Percentiles rank a stretch among this genome's conserved stretches.
phyloP scores from a whole-genome alignment of 371 early-diverging fungal species.

The Chytridium lagenaria region DNA sequence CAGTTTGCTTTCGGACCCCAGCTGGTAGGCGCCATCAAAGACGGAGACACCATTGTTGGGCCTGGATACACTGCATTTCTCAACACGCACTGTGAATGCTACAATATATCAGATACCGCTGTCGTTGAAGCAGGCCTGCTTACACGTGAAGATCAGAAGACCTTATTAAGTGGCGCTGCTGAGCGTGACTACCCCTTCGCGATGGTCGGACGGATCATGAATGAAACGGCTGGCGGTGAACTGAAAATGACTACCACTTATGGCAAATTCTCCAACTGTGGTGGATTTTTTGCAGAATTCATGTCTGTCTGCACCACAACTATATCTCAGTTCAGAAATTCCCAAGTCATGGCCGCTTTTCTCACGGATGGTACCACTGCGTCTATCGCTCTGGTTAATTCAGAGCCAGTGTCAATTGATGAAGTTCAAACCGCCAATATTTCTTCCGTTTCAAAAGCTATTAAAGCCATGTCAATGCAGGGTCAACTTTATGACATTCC shows the following conservation, averaged over 20 bases:
- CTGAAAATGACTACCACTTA: neutral
- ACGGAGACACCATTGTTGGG: slow-evolving; percentile 41
- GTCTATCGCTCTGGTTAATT: slow-evolving; percentile 33
- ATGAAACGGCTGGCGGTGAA: neutral
- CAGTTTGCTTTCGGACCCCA: slow-evolving; percentile 38
- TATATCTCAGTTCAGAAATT: slow-evolving; percentile 11
- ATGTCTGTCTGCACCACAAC: slow-evolving; percentile 34
- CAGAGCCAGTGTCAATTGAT: neutral
- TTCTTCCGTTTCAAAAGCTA: neutral
- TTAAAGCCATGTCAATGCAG: neutral
- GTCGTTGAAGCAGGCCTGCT: neutral
- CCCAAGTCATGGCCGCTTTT: slow-evolving; percentile 18
- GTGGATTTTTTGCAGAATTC: slow-evolving; percentile 19
- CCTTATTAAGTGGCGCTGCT: neutral
- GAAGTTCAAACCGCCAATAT: slow-evolving; percentile 4
- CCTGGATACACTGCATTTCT: slow-evolving; percentile 33
- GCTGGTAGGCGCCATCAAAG: slow-evolving; percentile 34
- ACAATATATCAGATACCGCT: neutral
- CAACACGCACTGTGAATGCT: slow-evolving; percentile 34
- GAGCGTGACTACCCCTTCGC: neutral
- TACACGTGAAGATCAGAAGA: slow-evolving; percentile 8
- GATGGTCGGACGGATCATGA: neutral
- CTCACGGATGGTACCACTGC: slow-evolving; percentile 46
- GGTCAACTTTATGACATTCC: slow-evolving; percentile 11
- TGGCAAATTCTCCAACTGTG: slow-evolving; percentile 23